Evolutionary conservation across 352 stramenopile genomes (phyloP), one percentile per base, ranked within the genome.

Genomic region (Phytophthora tentaculata): DNA sequence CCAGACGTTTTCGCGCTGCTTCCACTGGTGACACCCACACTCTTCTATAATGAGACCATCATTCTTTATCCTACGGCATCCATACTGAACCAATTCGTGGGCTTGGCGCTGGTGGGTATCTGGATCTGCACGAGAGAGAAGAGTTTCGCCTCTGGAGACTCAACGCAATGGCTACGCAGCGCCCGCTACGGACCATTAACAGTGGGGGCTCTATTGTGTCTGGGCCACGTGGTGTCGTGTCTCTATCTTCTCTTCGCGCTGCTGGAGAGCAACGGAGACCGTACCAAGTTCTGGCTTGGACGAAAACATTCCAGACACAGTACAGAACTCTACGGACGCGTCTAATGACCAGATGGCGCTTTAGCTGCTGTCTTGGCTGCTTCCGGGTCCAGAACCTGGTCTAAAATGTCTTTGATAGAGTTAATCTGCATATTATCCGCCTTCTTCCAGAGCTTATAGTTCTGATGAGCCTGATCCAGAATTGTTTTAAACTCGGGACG

Each of bases 371-470:
- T 61, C 41, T 67, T 71, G 49, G 55, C 35, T 19, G 48, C 67
- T 67, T 88, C 77, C 20, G 80, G 56, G 51, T 83, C 74, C 47
- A 94, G 88, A 20, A 95, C 76, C 68, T 90, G 77, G 64, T 95
- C 83, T 32, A 93, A 67, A 52, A 95, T 95, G 63, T 93, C 81
- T 67, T 92, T 91, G 66, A 92, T 90, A 20, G 83, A 91, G 70
- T 92, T 95, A 74, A 95, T 76, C 72, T 95, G 85, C 77, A 89
- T 80, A 47, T 61, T 73, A 54, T 95, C 87, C 8, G 87, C 84
- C 29, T 88, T 90, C 61, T 92, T 93, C 83, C 80, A 91, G 45
- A 91, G 72, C 47, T 91, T 92, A 80, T 92, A 94, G 71, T 91
- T 94, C 50, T 88, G 79, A 58, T 94, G 80, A 17, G 86, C 84